These are phyloP conservation scores for Dictyostelium intermedium DNA, from an alignment of 78 protist genomes.

Conservation along the genomic window DNA sequence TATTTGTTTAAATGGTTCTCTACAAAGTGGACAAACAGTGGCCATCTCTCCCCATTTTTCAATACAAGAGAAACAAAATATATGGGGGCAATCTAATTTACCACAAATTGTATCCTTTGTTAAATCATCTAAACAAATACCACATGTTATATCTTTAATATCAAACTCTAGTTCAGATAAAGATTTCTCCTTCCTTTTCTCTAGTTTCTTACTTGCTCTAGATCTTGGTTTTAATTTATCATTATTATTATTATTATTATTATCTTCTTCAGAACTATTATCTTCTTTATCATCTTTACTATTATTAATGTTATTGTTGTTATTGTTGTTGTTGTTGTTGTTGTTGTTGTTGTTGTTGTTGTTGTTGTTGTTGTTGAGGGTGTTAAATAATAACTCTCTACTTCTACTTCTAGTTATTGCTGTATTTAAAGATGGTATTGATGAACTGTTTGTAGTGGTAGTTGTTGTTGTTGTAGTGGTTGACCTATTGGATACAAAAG, in stretches of 20 bases:
- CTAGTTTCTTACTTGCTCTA: not conserved
- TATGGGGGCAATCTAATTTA: not conserved
- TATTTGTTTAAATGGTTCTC: not conserved
- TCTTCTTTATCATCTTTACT: not conserved
- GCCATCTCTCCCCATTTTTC: not conserved
- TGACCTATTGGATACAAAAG: not conserved
- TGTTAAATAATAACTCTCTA: not conserved
- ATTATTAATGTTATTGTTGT: too few relatives aligned
- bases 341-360: too few relatives aligned
- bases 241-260: too few relatives aligned
- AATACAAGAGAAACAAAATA: not conserved
- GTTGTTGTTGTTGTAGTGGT: not conserved
- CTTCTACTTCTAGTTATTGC: not conserved
- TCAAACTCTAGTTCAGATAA: not conserved
- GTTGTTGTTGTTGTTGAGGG: too few relatives aligned
- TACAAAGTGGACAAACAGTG: not conserved
- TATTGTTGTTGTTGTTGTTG: too few relatives aligned
- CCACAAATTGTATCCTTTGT: not conserved
- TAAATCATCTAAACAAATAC: slow-evolving; percentile 1
- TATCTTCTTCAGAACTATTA: not conserved
- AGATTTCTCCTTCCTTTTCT: not conserved
- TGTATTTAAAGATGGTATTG: not conserved
- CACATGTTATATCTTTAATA: not conserved
- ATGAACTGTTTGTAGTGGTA: not conserved
- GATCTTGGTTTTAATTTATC: not conserved